Base-by-base conservation (phyloP, 1,284 basidiomycete species). In the Naganishia sp. region DNA sequence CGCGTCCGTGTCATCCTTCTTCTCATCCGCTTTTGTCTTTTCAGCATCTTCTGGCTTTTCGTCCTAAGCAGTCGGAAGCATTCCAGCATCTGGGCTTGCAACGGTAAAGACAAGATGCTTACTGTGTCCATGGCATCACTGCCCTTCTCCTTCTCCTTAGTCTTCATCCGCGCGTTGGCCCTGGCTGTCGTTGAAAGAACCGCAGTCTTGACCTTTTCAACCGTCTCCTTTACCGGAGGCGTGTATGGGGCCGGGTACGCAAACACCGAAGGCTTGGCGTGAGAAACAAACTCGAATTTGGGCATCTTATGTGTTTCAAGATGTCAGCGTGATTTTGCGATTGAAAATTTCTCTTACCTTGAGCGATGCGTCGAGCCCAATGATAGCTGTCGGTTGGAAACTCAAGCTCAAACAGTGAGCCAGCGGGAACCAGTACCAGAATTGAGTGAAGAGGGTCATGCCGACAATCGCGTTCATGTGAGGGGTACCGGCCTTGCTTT, bases 351-450 rank as follows among this genome's bases (percentile, higher is more conserved):
- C 4, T 67, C 81, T 64, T 71, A 92, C 90, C 83, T 90, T 89
- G 62, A 96, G 82, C 70, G 93, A 86, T 68, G 85, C 87, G 73
- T 93, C 89, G 64, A 97, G 80, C 28, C 91, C 94, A 73, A 98
- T 94, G 68, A 97, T 88, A 13, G 90, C 92, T 15, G 94, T 97
- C 2, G 94, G 93, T 69, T 91, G 89, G 79, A 98, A 96, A 1
- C 93, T 88, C 70, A 98, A 82, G 72, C 88, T 90, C 18, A 91
- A 88, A 72, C 90, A 93, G 75, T 96, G 94, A n/a, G 93, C 92
- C 32, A 97, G 82, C 42, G 94, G 94, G 80, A 94, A 98, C 94
- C 94, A 98, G 78, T 97, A 97, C 94, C 94, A 98, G 81, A 97
- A 97, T 78, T 98, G 94, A 74, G 90, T 92, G 82, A 98, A 98